Conservation (phyloP, 2,329 filamentous ascomycete genomes). For the Fusarium foetens region DNA sequence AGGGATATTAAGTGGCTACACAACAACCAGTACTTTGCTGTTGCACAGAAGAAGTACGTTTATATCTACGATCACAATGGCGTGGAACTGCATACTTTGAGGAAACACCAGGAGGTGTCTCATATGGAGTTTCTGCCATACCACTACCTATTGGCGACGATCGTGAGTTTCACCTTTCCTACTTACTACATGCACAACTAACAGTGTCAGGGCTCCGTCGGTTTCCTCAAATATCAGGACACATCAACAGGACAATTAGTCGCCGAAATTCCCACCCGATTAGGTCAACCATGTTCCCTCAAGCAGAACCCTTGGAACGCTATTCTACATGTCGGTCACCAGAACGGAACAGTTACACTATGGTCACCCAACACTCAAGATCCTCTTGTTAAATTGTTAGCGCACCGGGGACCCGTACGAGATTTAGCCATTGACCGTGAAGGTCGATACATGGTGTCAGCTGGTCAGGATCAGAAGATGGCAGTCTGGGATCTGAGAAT, state of each 20-base stretch:
- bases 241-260: slow-evolving; percentile 92
- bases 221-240: slow-evolving; percentile 93
- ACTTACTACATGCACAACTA: neutral
- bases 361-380: slow-evolving; percentile 94
- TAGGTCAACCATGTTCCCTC: slow-evolving; percentile 85
- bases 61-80: slow-evolving; percentile 96
- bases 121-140: slow-evolving; percentile 97
- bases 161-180: slow-evolving; percentile 63
- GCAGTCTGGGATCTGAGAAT: slow-evolving; percentile 96
- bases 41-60: slow-evolving; percentile 94
- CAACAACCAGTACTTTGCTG: slow-evolving; percentile 93
- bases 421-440: slow-evolving; percentile 87
- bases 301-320: slow-evolving; percentile 93
- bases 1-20: slow-evolving; percentile 92
- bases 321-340: slow-evolving; percentile 90
- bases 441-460: slow-evolving; percentile 94
- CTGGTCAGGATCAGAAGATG: slow-evolving; percentile 90
- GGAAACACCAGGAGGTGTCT: slow-evolving; percentile 89
- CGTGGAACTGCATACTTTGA: slow-evolving; percentile 90
- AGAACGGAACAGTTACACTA: slow-evolving; percentile 92
- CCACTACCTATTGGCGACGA: slow-evolving; percentile 90
- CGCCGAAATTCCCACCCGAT: slow-evolving; percentile 83
- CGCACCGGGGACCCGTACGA: slow-evolving; percentile 88
- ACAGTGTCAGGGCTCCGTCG: slow-evolving; percentile 72
- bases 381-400: slow-evolving; percentile 89